Evolutionary conservation across 805 yeast genomes (phyloP), one percentile per base, ranked within the genome.

Genomic region (Lipomyces sp.): DNA sequence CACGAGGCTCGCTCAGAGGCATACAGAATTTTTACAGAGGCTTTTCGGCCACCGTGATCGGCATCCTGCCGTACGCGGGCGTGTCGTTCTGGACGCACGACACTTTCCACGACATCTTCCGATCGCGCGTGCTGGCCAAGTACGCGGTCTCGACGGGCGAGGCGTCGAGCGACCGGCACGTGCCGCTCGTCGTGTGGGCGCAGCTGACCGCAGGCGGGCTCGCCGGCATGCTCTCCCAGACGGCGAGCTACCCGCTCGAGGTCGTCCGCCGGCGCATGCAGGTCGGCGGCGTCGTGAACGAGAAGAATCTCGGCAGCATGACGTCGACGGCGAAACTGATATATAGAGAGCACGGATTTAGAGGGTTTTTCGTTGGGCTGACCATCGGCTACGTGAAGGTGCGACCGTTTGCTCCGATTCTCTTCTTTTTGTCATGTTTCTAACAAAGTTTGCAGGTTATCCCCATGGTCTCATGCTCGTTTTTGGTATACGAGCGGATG

Each of bases 1-100:
- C 13, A 21, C 10, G 10, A 11, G 13, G 43, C 24, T 64, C 40
- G 31, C 28, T 60, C 29, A 66, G 56, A 51, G 66, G 57, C 52
- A 57, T 78, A 11, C 70, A 79, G 45, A 91, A 90, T 70, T 93
- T 90, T 67, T 93, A 91, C 70, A 76, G 97, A 51, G 98, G 98
- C 1, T 93, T 91, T 68, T 79, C 85, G 6, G 96, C 98, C 18
- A 93, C 98, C 0, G 82, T 93, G 39, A 62, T 90, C 36, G 98
- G 98, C 10, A 90, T 93, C 95, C 75, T 93, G 21, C 98, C 98
- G 1, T 93, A 93, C 66, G 98, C 98, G 1, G 98, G 98, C 10
- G 97, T 91, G 2, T 86, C 96, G 2, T 93, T 93, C 64, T 86
- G 89, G 70, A 86, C 96, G 3, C 98, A 93, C 68, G 98, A 93